Base-by-base conservation (phyloP, 2,329 filamentous ascomycete species). In the Neonectria magnoliae region DNA sequence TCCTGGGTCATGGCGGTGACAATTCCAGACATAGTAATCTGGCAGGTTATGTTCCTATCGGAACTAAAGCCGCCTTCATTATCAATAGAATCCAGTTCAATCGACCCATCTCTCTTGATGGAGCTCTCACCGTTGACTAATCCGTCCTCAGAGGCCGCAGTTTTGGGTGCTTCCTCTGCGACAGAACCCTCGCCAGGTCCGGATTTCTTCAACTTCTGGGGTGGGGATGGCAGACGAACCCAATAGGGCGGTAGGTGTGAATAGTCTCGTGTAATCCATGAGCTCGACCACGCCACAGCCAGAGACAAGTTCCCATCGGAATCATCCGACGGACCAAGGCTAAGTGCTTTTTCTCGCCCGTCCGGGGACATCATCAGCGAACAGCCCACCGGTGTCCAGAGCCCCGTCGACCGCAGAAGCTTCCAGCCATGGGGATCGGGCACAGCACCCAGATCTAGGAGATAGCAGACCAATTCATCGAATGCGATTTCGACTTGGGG, bases 391-490 rank as follows among this genome's bases (percentile, higher is more conserved):
- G 88, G 87, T 2, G 88, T 87, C 87, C 88, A 90, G 2, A 90
- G 71, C 0, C 88, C 88, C 5, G 85, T 85, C 0, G 83, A 84
- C 27, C 86, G 81, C 61, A 90, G 67, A 67, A 89, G 76, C 44
- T 82, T 83, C 83, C 87, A 89, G 2, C 87, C 88, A 54, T 86
- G 85, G 0, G 85, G 76, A 62, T 89, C 85, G 0, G 88, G 88
- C 2, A 88, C 79, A 2, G 88, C 89, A 2, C 89, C 89, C 9
- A 90, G 80, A 73, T 91, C 89, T 2, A 91, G 76, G 38, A 91
- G 77, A 64, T 91, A 91, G 27, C 82, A 84, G 0, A 91, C 77
- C 3, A 91, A 77, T 67, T 89, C 85, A 63, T 88, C 86, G 69
- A 91, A 89, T 0, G 76, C 79, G 2, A 85, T 77, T 31, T 86